phyloP scores from a whole-genome alignment of 2,329 filamentous ascomycete genomes.

The Fusarium ambrosium region DNA sequence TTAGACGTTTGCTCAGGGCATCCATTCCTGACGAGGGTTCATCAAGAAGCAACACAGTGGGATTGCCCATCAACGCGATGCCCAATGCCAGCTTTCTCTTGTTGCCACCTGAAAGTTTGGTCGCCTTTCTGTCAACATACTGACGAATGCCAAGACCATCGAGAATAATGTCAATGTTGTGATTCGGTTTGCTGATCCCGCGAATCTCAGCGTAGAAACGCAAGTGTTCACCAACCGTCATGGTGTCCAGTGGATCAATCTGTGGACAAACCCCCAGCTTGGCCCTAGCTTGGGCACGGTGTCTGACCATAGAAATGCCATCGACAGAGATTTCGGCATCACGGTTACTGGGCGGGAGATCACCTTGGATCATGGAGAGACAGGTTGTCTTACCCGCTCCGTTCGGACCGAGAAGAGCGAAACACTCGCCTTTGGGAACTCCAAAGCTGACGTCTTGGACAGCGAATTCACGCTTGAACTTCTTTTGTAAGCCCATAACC shows the following conservation, averaged over 20 bases:
- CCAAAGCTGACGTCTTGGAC: constrained; percentile 6
- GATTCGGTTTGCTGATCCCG: constrained; percentile 71
- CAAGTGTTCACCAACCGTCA: constrained; percentile 81
- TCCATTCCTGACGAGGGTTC: constrained; percentile 82
- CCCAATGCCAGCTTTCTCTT: constrained; percentile 81
- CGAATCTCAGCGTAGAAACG: constrained; percentile 79
- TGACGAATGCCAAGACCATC: constrained; percentile 73
- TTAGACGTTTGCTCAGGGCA: constrained; percentile 78
- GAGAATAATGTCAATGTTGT: constrained; percentile 63
- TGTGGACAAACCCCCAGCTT: constrained; percentile 81
- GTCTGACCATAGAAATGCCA: constrained; percentile 72
- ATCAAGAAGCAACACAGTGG: constrained; percentile 79
- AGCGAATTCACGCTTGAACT: not conserved
- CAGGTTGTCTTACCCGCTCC: constrained; percentile 23
- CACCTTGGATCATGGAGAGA: constrained; percentile 22
- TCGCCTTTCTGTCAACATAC: constrained; percentile 74
- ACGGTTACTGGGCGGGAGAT: constrained; percentile 6
- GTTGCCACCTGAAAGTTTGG: constrained; percentile 80
- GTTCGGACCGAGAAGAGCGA: constrained; percentile 22
- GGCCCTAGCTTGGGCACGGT: constrained; percentile 72
- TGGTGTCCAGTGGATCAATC: constrained; percentile 79
- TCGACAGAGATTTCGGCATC: constrained; percentile 74
- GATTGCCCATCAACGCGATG: constrained; percentile 82
- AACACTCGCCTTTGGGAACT: constrained; percentile 2
- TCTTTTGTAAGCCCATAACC: not conserved